Evolutionary conservation across 2,329 filamentous ascomycete species (phyloP), one percentile per base, ranked within the genome.

Genomic region (Paecilomyces variotii): DNA sequence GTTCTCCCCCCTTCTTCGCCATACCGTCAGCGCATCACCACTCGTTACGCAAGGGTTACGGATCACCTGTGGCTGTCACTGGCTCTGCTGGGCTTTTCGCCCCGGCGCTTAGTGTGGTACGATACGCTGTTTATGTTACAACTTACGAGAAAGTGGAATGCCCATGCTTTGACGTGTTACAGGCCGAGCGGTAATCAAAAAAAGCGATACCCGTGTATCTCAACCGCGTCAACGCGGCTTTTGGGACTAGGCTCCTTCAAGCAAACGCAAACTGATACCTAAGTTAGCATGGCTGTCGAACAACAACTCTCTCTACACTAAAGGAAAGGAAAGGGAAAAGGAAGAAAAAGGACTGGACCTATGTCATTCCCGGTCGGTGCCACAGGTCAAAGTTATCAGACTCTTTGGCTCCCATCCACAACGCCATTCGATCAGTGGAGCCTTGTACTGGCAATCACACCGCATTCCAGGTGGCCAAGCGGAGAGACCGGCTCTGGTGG

Each of bases 31-130:
- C 63, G 63, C 63, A 61, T 66, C 62, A 66, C 61, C 56, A 53
- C 55, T 61, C 55, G 62, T 64, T 65, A 66, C 63, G 64, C 63
- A 65, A 66, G 64, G 63, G 62, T 62, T 63, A 61, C 59, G 59
- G 60, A 24, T 27, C 27, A 53, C 49, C 9, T n/a, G 25, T 54
- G 50, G 25, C 27, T n/a, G 25, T 26, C 50, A 52, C n/a, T 30
- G 25, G 25, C 10, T 19, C 24, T 14, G 14, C 59, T 57, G 61
- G 55, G 60, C 53, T 30, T 30, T 14, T 27, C 28, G 19, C 53
- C 28, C 19, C 34, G 32, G 39, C 39, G 39, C 39, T 45, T 45
- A 45, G 39, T 45, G 39, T 14, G 39, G 39, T 45, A 24, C 39
- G 9, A 45, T 45, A 45, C 39, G 39, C n/a, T n/a, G 39, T 45